Base-by-base conservation (phyloP, 805 yeast species). In the Saturnispora zaruensis region DNA sequence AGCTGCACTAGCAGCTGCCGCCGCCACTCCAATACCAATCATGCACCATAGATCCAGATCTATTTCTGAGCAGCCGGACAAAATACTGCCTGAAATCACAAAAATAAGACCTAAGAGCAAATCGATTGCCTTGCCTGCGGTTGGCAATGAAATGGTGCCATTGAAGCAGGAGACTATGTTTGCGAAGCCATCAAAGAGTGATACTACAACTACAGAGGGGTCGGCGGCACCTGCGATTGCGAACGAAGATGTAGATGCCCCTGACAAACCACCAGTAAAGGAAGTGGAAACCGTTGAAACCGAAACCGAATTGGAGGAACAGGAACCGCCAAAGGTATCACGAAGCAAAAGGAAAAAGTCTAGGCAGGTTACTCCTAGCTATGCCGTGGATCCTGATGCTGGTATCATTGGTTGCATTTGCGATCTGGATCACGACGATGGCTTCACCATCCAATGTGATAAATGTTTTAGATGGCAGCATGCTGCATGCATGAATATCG, bases 381-480 rank as follows among this genome's bases (percentile, higher is more conserved):
- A 81, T 62, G 76, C 77, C 14, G 89, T 84, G 1, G 87, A 79
- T 55, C 85, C 87, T 4, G 95, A 90, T 62, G 74, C 91, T 2
- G 96, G 96, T 0, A 67, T 80, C 0, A 90, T 91, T 49, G 87
- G 96, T 2, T 91, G 98, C 67, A 79, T 90, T 7, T 91, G 98
- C 72, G 88, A 81, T 1, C 81, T 74, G 57, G 86, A 81, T 51
- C 95, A 87, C 53, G 96, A 88, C 66, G 93, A 91, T 58, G 97
- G 97, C 0, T 84, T 87, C 60, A 90, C 95, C 23, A 86, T 93
- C 54, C 98, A 93, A 67, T 93, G 99, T 69, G 96, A 89, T 63
- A 75, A 79, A 32, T 90, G 98, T 65, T 82, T 78, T 65, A 78
- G 96, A 54, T 90, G 97, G 97, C 96, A 90, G 63, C 98, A 90